phyloP scores from a whole-genome alignment of 305 asterid species.

The Fraxinus baroniana region DNA sequence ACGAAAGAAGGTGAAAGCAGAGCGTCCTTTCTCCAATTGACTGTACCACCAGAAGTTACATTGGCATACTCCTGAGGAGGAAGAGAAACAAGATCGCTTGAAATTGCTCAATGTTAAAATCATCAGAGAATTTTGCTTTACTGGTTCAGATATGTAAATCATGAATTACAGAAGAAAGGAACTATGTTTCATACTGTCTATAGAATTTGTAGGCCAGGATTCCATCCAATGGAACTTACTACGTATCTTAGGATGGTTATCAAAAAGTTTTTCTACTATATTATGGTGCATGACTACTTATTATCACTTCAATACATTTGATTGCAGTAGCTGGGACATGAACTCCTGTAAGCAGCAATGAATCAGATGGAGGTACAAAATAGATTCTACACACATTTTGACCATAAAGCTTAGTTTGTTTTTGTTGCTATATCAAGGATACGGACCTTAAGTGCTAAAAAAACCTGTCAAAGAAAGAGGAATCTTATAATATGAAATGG shows the following conservation, averaged over 20 bases:
- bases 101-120: not conserved
- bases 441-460: not conserved
- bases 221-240: not conserved
- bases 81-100: not conserved
- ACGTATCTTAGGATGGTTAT: not conserved
- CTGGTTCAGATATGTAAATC: not conserved
- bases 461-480: not conserved
- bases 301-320: not conserved
- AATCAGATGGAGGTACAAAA: not conserved
- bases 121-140: not conserved
- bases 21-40: not conserved
- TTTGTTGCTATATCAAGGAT: not conserved
- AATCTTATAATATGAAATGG: not conserved
- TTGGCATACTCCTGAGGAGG: not conserved
- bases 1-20: not conserved
- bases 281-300: not conserved
- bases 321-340: not conserved
- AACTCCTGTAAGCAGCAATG: not conserved
- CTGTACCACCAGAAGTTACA: not conserved
- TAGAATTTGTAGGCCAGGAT: not conserved
- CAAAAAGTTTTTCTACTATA: not conserved
- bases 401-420: not conserved
- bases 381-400: not conserved
- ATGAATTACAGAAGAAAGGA: not conserved
- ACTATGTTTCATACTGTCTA: not conserved